Evolutionary conservation across 495 filamentous ascomycete genomes (phyloP), one percentile per base, ranked within the genome.

Genomic region (Darksidea phi): DNA sequence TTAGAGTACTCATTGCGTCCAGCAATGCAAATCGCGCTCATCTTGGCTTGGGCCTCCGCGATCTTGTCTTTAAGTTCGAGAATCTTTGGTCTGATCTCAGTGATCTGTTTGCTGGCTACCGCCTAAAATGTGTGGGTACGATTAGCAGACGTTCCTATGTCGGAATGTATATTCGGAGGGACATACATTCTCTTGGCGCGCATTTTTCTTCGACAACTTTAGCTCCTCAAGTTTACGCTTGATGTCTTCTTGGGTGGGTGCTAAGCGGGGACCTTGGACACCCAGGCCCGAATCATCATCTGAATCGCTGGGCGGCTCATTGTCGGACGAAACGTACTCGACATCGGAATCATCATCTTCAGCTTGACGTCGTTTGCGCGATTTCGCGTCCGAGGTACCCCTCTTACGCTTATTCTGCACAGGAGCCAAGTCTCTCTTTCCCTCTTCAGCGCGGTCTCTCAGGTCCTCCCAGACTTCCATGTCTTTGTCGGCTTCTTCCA

Each of bases 1-100:
- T 78, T 76, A 0, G 81, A 79, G 48, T 80, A 83, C 0, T 75
- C 50, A 49, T 87, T 87, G 11, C 84, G 74, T 28, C 73, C 80
- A 15, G 73, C 66, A 36, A 87, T 82, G 52, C 83, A 86, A 8
- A 69, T 62, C 1, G 74, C 71, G 25, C 76, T 80, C 45, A 80
- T 64, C 52, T 76, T 61, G 20, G 61, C 54, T 34, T 73, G 61
- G 13, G 76, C 60, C 6, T 68, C 66, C n/a, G 67, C 75, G 34
- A 74, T 73, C 24, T 74, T 62, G 17, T 59, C 57, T 21, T 75
- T 60, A 18, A 71, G 38, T 36, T 71, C 67, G 11, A 50, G 28
- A 17, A 77, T 73, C 18, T 70, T 65, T 41, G 69, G 61, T 47
- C 59, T 68, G 13, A 70, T 12, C 12, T 59, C 59, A 1, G 64